Base-by-base conservation (phyloP, 306 rosid genomes). In the Trifolium pratense region DNA sequence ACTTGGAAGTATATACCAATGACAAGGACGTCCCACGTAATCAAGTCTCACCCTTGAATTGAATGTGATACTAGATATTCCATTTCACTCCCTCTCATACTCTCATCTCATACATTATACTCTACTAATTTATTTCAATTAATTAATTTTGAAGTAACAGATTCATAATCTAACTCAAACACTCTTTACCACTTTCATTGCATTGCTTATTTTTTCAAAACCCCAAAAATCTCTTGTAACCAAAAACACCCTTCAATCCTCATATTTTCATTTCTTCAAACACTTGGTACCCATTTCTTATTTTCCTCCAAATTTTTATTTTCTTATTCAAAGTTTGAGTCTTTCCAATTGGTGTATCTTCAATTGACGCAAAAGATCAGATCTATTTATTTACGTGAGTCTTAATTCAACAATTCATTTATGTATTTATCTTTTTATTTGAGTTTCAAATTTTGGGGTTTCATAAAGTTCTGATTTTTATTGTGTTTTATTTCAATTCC, bases 341-440 rank as follows among this genome's bases (percentile, higher is more conserved):
- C 68, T 52, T 39, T 71, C 65, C 62, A 59, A 45, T 68, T 80
- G 76, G 66, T 75, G 43, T 52, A 66, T 63, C 71, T 53, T 70
- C 26, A 34, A 71, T 71, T 55, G 42, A 15, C 32, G 63, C 69
- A 57, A 32, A 49, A 15, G 10, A 32, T 68, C 87, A 83, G 88
- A 89, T 89, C 91, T 76, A 76, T 56, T 36, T 63, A 18, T 48
- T 18, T 52, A 52, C 34, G 75, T 75, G 78, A 73, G 70, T 74
- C 29, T 45, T 42, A 36, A 51, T 78, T 81, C 34, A 23, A 5
- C 36, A 59, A 45, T 57, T 69, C 34, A 67, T 57, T 31, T 56
- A 71, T 51, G 70, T 7, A 10, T 16, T 45, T 34, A 29, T 49
- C 18, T 52, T 59, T 69, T 53, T 16, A 5, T 70, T 29, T 69